Evolutionary conservation across 352 stramenopile genomes (phyloP).

Genomic region (Peronospora destructor): DNA sequence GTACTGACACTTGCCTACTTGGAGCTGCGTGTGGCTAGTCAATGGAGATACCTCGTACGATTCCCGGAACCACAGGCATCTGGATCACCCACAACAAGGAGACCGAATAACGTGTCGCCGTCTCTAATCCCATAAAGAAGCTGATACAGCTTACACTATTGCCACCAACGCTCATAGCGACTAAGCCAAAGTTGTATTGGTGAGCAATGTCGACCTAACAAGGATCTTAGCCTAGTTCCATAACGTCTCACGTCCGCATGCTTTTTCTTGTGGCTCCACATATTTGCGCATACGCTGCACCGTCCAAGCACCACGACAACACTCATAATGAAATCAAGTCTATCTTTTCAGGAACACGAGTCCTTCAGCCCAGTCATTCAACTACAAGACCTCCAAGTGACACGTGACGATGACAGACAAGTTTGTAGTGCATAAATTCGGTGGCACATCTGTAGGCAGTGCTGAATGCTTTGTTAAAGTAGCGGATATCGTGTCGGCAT

Average conservation of each 20-base stretch:
- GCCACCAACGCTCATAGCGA: background rate
- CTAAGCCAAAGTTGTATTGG: too few species aligned
- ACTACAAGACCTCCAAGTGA: slow-evolving; percentile 7
- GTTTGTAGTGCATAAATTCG: slow-evolving; percentile 97
- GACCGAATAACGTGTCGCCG: slow-evolving; percentile 10
- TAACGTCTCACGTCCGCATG: slow-evolving; percentile 5
- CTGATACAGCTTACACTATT: background rate
- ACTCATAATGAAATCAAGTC: background rate
- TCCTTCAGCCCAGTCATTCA: slow-evolving; percentile 17
- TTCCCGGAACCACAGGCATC: slow-evolving; percentile 35
- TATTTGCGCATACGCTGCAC: slow-evolving; percentile 25
- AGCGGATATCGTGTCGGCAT: slow-evolving; percentile 50
- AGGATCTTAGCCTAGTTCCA: background rate
- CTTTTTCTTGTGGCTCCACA: slow-evolving; percentile 31
- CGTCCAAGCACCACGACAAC: background rate
- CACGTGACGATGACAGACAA: slow-evolving; percentile 32
- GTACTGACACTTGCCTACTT: slow-evolving; percentile 45
- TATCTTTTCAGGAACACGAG: background rate
- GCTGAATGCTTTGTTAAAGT: slow-evolving; percentile 87
- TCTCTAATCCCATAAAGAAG: slow-evolving; percentile 17
- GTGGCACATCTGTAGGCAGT: slow-evolving; percentile 92
- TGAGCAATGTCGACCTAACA: too few species aligned
- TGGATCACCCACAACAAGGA: slow-evolving; percentile 10
- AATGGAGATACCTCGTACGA: slow-evolving; percentile 66
- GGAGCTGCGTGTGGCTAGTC: slow-evolving; percentile 52